Base-by-base conservation (phyloP, 202 grass and related monocot species). In the Setaria viridis region DNA sequence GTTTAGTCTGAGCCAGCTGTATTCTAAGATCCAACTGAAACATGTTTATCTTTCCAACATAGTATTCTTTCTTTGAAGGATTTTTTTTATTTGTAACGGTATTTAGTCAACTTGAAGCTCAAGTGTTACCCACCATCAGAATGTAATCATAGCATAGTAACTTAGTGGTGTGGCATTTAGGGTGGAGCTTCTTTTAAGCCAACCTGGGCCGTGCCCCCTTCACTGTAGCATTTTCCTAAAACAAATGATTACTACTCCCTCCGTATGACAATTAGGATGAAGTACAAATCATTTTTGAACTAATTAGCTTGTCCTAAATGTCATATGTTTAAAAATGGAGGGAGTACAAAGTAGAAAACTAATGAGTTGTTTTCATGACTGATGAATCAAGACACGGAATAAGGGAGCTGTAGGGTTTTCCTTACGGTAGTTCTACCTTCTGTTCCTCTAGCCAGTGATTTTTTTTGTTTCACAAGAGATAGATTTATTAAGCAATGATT, bases 51-150 rank as follows among this genome's bases (percentile, higher is more conserved):
- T 42, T 57, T 13, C 43, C 6, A 47, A 71, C 43, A 51, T 75
- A 67, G 67, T 15, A 37, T 80, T 53, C 16, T 76, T 70, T 70
- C 60, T 75, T 77, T 75, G 54, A 54, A 83, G 37, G 58, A 60
- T 29, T 45, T 77, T 78, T 37, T n/a, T 2, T 57, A n/a, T 6
- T 19, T 51, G 49, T 51, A 51, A 46, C 37, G 17, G 60, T 76
- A 46, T 67, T 81, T 51, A 34, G 43, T 80, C 45, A 49, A 72
- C 77, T 72, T 32, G 42, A 75, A 51, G 57, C 10, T 33, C 37
- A 56, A 48, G 51, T 37, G 2, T 37, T 4, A 62, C 74, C 11
- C 5, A 1, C 25, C 21, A 17, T 69, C 51, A 17, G 39, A 41
- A 5, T 41, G 5, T 25, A 41, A 41, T 41, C 39, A 41, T 41